Base-by-base conservation (phyloP, 345 rosid genomes). In the Lenwebbia sp. region DNA sequence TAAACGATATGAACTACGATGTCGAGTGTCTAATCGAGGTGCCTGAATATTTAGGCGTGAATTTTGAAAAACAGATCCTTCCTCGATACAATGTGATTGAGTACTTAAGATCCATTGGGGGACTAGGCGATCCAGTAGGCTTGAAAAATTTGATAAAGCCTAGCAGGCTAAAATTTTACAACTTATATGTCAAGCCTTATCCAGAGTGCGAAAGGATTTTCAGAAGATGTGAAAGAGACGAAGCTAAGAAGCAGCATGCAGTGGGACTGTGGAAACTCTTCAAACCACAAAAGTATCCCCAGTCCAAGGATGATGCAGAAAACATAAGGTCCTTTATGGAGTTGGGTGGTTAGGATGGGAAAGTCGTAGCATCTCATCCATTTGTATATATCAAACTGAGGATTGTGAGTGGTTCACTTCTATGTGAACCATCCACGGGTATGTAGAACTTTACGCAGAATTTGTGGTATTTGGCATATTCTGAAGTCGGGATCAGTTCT, bases 151-250 rank as follows among this genome's bases (percentile, higher is more conserved):
- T 96, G 92, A 91, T 94, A 19, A 94, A 90, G 90, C 92, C 91
- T 56, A 96, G 96, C 56, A 94, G 90, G 93, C 94, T 89, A 33
- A 94, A 93, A 75, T 95, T 96, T 87, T 94, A 96, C 84, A 96
- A 94, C 88, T 76, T 94, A 11, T 94, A 94, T 85, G 98, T 95
- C 84, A 96, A 94, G 91, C 99, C 99, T 30, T 95, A 95, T 86
- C 98, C 98, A 13, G 99, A 92, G 82, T 96, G 99, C 33, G 94
- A 92, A 83, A 94, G 92, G 88, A 89, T 96, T 85, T 94, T 88
- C 47, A 94, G 93, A 23, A 94, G 96, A 89, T 90, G 89, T 89
- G 90, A 87, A 10, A 93, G 87, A 81, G 91, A 88, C 81, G 84
- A 54, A 84, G 88, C 50, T 37, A 88, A 91, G 82, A 85, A 83